phyloP scores from a whole-genome alignment of 106 monocot genomes.

The Allium cepa region DNA sequence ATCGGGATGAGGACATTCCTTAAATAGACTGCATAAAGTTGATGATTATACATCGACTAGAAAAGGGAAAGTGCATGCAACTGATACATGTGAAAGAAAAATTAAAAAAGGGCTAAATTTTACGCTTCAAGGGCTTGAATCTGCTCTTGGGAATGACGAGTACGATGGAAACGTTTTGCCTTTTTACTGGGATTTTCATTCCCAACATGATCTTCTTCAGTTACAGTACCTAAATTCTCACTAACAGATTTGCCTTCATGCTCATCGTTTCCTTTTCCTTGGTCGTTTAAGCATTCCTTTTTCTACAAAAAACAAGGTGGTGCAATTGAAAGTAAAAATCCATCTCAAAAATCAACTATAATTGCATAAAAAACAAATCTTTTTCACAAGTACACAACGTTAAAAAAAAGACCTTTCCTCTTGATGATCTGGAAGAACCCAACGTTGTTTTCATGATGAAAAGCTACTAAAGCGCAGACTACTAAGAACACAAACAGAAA shows the following conservation, averaged over 20 bases:
- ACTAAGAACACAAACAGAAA: no score
- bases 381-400: no score
- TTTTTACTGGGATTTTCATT: slow-evolving; percentile 32
- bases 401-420: no score
- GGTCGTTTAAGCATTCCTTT: neutral
- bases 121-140: slow-evolving; percentile 70
- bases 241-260: slow-evolving; percentile 41
- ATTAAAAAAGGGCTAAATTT: neutral
- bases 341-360: no score
- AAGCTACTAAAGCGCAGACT: no score
- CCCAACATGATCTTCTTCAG: slow-evolving; percentile 33
- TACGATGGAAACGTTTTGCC: slow-evolving; percentile 42
- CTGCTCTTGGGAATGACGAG: slow-evolving; percentile 45
- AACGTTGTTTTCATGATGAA: no score
- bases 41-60: neutral
- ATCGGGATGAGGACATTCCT: slow-evolving; percentile 79
- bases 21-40: slow-evolving; percentile 23
- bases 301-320: no score
- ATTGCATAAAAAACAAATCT: no score
- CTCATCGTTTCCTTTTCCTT: slow-evolving; percentile 3
- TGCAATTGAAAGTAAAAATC: no score
- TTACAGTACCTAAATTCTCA: slow-evolving; percentile 38
- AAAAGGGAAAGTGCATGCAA: neutral
- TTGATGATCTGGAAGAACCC: no score
- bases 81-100: neutral